Percentiles rank a stretch among this genome's conserved stretches.
Conservation (phyloP, 306 rosid genomes). For the Corylus americana region DNA sequence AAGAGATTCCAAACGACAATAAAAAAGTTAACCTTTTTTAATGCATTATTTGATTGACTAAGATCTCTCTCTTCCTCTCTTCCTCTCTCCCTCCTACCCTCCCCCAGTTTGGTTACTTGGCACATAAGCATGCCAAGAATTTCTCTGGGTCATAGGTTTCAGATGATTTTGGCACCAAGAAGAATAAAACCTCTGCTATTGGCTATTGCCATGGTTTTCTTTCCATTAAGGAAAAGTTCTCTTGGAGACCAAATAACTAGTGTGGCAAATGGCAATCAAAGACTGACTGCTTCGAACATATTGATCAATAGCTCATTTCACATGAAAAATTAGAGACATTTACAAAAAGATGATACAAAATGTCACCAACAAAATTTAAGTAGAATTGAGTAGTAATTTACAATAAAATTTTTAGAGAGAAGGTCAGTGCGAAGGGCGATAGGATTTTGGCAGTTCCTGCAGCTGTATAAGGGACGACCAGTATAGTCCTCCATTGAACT, state of each 20-base stretch:
- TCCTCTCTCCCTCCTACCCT: no score
- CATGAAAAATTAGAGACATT: background rate
- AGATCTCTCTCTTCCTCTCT: background rate
- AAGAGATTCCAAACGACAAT: no score
- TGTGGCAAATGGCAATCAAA: background rate
- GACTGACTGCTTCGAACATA: background rate
- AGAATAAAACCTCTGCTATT: no score
- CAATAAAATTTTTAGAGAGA: background rate
- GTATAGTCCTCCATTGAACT: background rate
- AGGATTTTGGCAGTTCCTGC: conserved; percentile 15
- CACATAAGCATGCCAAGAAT: no score
- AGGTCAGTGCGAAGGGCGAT: conserved; percentile 7
- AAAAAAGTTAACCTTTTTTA: no score
- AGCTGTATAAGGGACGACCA: background rate
- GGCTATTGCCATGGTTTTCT: no score
- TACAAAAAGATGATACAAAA: background rate
- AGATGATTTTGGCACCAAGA: background rate
- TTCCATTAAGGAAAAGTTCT: background rate
- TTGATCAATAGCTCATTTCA: background rate
- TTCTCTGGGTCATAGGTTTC: background rate
- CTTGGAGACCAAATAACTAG: background rate
- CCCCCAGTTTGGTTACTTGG: no score
- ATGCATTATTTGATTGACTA: background rate
- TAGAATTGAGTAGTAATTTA: background rate
- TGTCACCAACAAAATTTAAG: background rate